Conservation (phyloP, 345 rosid genomes). For the Dovyalis caffra region DNA sequence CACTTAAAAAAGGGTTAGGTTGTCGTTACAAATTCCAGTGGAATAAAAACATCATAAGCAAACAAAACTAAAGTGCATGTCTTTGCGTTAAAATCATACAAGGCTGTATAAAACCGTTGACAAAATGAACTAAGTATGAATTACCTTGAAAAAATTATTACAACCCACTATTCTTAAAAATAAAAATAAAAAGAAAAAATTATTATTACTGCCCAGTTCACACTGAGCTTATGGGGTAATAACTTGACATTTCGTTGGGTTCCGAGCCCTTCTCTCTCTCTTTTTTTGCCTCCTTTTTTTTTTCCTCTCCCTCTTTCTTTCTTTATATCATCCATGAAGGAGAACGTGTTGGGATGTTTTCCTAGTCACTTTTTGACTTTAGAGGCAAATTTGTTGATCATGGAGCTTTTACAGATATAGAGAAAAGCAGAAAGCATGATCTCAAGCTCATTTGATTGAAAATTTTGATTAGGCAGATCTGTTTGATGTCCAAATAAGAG, state of each 20-base stretch:
- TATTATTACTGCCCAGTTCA: background rate
- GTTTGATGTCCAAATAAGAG: constrained; percentile 3
- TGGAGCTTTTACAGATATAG: constrained; percentile 30
- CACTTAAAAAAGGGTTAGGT: background rate
- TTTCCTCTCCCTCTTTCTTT: constrained; percentile 11
- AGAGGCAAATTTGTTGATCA: constrained; percentile 40
- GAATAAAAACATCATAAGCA: background rate
- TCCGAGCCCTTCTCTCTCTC: constrained; percentile 29
- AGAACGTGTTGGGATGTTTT: constrained; percentile 37
- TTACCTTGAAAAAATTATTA: constrained; percentile 14
- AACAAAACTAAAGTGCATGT: background rate
- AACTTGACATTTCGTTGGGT: constrained; percentile 28
- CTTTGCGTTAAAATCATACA: no score
- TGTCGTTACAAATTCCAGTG: background rate
- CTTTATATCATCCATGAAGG: constrained; percentile 24
- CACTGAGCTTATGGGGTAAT: background rate
- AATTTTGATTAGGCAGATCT: constrained; percentile 17
- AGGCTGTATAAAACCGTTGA: no score
- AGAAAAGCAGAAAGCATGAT: constrained; percentile 26
- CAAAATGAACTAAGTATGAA: background rate
- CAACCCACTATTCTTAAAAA: background rate
- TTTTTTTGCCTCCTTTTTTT: background rate
- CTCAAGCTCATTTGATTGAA: constrained; percentile 25
- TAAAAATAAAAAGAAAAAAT: background rate
- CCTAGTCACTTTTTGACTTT: constrained; percentile 46